These are phyloP conservation scores for Dioscorea alata DNA, from an alignment of 106 monocot species.

Conservation along the genomic window DNA sequence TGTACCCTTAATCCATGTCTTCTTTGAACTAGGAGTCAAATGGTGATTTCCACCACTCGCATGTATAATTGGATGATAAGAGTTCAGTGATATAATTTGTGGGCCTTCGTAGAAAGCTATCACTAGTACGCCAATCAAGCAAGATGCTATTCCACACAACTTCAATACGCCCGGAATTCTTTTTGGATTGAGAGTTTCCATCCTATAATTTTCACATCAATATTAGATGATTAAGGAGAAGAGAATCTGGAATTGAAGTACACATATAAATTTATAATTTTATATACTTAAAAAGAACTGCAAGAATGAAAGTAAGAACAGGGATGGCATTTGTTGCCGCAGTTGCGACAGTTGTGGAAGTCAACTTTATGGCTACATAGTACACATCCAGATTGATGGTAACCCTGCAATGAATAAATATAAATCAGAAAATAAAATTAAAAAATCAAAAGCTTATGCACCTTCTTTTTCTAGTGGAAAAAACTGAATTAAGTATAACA, in stretches of 20 bases:
- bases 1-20: conserved; percentile 1
- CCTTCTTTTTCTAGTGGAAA: not conserved
- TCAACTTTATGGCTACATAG: not conserved
- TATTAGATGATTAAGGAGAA: not conserved
- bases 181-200: not conserved
- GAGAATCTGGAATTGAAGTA: too few species aligned
- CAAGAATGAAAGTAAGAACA: conserved; percentile 3
- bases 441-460: not conserved
- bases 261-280: too few species aligned
- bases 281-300: too few species aligned
- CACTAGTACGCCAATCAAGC: not conserved
- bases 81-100: not conserved
- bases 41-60: not conserved
- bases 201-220: not conserved
- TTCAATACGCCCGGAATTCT: not conserved
- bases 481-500: not conserved
- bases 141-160: conserved; percentile 8
- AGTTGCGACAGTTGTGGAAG: not conserved
- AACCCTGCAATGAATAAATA: not conserved
- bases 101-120: conserved; percentile 9
- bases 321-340: conserved; percentile 3
- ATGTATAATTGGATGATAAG: not conserved
- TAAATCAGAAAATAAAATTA: too few species aligned
- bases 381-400: not conserved
- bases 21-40: not conserved